These are phyloP conservation scores for Hericium erinaceus DNA, from an alignment of 768 basidiomycete genomes.

Conservation along the genomic window DNA sequence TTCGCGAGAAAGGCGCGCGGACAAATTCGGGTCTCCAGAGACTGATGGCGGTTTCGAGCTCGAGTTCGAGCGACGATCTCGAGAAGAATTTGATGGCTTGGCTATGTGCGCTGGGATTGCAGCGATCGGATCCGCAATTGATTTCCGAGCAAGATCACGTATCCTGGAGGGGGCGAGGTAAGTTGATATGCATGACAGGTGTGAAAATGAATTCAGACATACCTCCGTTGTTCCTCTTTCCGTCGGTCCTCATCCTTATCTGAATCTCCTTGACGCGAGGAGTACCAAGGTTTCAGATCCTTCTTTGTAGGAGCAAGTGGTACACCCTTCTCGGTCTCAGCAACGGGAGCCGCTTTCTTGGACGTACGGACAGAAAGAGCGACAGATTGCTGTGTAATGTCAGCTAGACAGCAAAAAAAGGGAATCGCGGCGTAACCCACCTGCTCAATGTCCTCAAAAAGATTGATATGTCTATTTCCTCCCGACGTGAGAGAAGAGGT, in stretches of 20 bases:
- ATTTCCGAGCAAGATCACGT: constrained; percentile 56
- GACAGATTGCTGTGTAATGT: constrained; percentile 29
- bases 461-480: constrained; percentile 79
- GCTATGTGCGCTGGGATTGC: constrained; percentile 62
- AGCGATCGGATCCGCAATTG: constrained; percentile 60
- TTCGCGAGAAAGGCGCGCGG: constrained; percentile 60
- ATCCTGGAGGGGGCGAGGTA: constrained; percentile 27
- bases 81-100: constrained; percentile 21
- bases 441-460: constrained; percentile 72
- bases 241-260: constrained; percentile 6
- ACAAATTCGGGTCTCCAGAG: constrained; percentile 21
- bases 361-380: constrained; percentile 37
- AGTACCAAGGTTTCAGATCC: constrained; percentile 80
- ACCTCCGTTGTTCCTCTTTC: constrained; percentile 19
- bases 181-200: neutral
- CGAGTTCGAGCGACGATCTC: neutral
- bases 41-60: constrained; percentile 8
- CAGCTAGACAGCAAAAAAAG: neutral
- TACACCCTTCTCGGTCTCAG: constrained; percentile 61
- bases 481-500: constrained; percentile 25
- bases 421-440: neutral
- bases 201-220: neutral
- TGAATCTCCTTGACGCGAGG: constrained; percentile 9
- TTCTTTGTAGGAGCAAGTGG: constrained; percentile 66
- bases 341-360: constrained; percentile 22